These are phyloP conservation scores for Pogostemon cablin DNA, from an alignment of 257 asterid genomes.

Conservation along the genomic window DNA sequence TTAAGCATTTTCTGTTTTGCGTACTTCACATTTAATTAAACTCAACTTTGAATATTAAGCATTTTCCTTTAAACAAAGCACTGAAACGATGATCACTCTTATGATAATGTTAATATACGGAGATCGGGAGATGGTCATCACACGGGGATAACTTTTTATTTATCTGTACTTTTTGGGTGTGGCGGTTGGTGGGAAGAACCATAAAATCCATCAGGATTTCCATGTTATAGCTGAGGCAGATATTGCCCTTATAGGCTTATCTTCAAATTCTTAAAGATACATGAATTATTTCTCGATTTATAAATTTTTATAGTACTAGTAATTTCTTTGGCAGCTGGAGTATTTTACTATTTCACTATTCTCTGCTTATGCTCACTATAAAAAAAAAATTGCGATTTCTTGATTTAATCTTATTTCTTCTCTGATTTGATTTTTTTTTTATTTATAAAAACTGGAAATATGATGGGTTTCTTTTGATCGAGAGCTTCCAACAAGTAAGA, in stretches of 20 bases:
- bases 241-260: background rate
- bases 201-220: background rate
- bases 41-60: background rate
- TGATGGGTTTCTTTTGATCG: conserved; percentile 1
- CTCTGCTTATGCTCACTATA: conserved; percentile 4
- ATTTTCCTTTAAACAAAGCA: background rate
- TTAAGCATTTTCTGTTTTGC: background rate
- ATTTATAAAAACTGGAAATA: background rate
- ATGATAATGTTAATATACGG: background rate
- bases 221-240: background rate
- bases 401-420: background rate
- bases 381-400: background rate
- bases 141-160: too few species aligned
- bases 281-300: background rate
- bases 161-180: too few species aligned
- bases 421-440: conserved; percentile 2
- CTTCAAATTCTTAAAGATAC: background rate
- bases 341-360: conserved; percentile 13
- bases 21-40: background rate
- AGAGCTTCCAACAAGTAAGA: conserved; percentile 12
- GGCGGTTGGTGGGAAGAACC: too few species aligned
- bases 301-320: background rate
- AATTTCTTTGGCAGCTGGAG: background rate
- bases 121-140: too few species aligned
- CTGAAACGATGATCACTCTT: background rate